Conservation (phyloP, 176 grass and related monocot species). For the Miscanthus lutarioriparius region DNA sequence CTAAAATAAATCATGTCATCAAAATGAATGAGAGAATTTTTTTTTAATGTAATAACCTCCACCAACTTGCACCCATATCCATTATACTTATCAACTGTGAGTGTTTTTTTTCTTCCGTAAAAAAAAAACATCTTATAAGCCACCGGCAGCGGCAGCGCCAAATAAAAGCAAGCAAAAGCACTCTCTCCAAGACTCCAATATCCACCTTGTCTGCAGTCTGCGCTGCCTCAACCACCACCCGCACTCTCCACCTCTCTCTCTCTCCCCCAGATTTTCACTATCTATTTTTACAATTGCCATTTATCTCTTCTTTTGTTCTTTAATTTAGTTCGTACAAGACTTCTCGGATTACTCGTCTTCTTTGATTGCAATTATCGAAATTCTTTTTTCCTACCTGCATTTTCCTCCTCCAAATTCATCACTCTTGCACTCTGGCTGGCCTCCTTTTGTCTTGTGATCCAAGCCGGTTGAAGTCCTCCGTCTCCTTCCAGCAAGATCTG, state of each 20-base stretch:
- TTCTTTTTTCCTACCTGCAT: constrained; percentile 7
- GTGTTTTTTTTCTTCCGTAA: too few relatives aligned
- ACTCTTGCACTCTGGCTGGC: not conserved
- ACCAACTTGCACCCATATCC: too few relatives aligned
- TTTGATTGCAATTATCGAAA: constrained; percentile 7
- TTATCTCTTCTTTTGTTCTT: not conserved
- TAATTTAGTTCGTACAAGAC: not conserved
- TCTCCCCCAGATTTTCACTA: not conserved
- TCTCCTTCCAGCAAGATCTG: constrained; percentile 43
- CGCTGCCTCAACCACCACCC: not conserved
- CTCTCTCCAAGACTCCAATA: not conserved
- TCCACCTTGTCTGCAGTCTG: not conserved
- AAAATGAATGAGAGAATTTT: too few relatives aligned
- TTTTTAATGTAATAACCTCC: too few relatives aligned
- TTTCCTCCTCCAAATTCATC: constrained; percentile 19
- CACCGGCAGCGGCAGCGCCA: not conserved
- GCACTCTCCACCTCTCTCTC: not conserved
- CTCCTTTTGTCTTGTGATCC: constrained; percentile 5
- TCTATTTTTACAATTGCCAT: not conserved
- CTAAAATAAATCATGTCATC: too few relatives aligned
- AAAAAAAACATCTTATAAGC: too few relatives aligned
- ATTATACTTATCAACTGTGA: too few relatives aligned
- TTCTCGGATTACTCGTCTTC: not conserved
- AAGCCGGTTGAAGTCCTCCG: not conserved
- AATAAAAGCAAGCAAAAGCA: not conserved